These are phyloP conservation scores for Digitaria exilis DNA, from an alignment of 202 grass and related monocot genomes.

Conservation along the genomic window DNA sequence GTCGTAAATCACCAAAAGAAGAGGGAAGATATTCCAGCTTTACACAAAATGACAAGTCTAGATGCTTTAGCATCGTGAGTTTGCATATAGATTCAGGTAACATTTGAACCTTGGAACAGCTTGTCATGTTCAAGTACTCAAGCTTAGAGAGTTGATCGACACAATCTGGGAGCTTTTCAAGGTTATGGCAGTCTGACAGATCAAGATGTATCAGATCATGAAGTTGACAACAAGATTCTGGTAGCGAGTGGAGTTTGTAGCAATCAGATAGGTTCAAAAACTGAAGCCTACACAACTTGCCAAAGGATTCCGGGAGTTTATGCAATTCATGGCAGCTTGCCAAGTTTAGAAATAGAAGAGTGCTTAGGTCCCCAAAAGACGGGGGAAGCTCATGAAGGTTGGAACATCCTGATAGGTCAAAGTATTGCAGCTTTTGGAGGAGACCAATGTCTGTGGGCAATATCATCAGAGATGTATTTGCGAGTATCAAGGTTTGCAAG, in stretches of 20 bases:
- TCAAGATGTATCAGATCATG: not conserved
- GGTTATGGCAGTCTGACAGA: not conserved
- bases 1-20: not conserved
- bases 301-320: constrained; percentile 1
- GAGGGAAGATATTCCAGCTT: not conserved
- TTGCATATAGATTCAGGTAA: not conserved
- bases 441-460: not conserved
- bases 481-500: not conserved
- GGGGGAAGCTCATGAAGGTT: not conserved
- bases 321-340: not conserved
- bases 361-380: not conserved
- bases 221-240: not conserved
- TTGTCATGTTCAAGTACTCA: constrained; percentile 3
- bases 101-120: not conserved
- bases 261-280: not conserved
- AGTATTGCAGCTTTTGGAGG: not conserved
- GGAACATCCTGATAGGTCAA: not conserved
- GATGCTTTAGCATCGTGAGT: not conserved
- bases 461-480: not conserved
- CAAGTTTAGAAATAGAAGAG: not conserved
- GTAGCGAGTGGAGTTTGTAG: not conserved
- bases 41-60: not conserved
- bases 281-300: not conserved
- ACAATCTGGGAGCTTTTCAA: not conserved
- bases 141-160: not conserved